A percentile compares a stretch with the other conserved stretches of the same genome.
These are phyloP conservation scores for Astraeus odoratus DNA, from an alignment of 768 basidiomycete species.

Conservation along the genomic window DNA sequence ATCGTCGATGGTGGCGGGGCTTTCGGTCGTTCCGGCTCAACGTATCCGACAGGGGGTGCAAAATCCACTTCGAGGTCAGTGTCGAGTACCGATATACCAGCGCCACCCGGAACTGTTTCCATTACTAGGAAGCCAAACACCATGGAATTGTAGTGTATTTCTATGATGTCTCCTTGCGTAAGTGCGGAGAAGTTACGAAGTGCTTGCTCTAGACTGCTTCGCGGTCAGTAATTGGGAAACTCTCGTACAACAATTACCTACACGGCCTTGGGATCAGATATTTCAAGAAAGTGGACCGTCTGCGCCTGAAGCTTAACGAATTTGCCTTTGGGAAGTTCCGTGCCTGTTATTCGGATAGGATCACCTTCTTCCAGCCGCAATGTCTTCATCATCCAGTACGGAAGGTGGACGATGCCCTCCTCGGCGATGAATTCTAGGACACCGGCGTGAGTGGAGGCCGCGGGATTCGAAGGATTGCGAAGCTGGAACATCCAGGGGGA, in stretches of 20 bases:
- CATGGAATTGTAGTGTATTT: constrained; percentile 95
- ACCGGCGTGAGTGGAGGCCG: constrained; percentile 88
- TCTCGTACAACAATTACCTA: constrained; percentile 35
- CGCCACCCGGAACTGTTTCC: constrained; percentile 83
- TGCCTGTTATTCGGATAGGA: constrained; percentile 86
- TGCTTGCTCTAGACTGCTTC: constrained; percentile 81
- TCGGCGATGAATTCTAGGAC: constrained; percentile 99
- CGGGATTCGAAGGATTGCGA: constrained; percentile 79
- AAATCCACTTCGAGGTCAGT: constrained; percentile 99
- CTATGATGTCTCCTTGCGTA: constrained; percentile 95
- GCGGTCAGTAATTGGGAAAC: constrained; percentile 1
- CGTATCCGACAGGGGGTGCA: constrained; percentile 86
- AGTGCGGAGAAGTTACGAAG: constrained; percentile 88
- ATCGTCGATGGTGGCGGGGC: constrained; percentile 81
- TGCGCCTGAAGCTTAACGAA: constrained; percentile 97
- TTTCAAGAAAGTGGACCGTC: constrained; percentile 88
- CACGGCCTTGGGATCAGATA: constrained; percentile 98
- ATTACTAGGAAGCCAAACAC: constrained; percentile 93
- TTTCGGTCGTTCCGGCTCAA: constrained; percentile 86
- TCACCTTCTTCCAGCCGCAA: constrained; percentile 91
- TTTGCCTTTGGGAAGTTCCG: constrained; percentile 86
- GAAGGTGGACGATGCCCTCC: constrained; percentile 91
- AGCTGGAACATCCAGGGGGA: constrained; percentile 96
- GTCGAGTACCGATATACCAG: constrained; percentile 85
- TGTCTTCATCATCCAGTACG: constrained; percentile 99